Evolutionary conservation across 345 rosid species (phyloP).

Genomic region (Citrus hindsii): DNA sequence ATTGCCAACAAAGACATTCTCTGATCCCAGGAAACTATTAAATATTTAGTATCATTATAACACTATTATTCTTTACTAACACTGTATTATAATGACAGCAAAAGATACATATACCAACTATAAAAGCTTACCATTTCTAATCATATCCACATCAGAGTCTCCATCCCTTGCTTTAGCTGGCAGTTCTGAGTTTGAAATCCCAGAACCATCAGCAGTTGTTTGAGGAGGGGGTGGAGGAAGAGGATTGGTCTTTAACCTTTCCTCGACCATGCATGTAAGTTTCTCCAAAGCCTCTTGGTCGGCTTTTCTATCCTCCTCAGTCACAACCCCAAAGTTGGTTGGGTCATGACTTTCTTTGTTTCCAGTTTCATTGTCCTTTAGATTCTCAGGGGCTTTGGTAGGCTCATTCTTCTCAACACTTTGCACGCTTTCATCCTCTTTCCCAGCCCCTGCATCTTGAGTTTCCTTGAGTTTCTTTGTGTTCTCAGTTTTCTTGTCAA

Average conservation of each 20-base stretch:
- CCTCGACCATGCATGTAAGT: constrained; percentile 66
- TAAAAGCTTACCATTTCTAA: constrained; percentile 48
- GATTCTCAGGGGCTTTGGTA: constrained; percentile 34
- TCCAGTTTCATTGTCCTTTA: constrained; percentile 44
- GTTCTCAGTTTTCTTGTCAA: constrained; percentile 72
- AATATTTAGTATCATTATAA: not conserved
- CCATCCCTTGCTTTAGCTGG: constrained; percentile 61
- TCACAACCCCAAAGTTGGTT: constrained; percentile 69
- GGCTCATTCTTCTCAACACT: constrained; percentile 43
- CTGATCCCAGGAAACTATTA: not conserved
- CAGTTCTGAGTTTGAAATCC: constrained; percentile 43
- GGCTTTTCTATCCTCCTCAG: constrained; percentile 78
- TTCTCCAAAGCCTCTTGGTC: constrained; percentile 73
- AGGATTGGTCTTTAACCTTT: constrained; percentile 79
- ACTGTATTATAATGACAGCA: not conserved
- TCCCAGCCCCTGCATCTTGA: constrained; percentile 40
- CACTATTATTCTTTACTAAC: not conserved
- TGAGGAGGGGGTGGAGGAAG: constrained; percentile 88
- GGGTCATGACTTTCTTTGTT: constrained; percentile 54
- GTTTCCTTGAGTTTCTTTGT: constrained; percentile 58
- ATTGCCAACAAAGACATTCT: not conserved
- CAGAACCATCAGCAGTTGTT: constrained; percentile 47
- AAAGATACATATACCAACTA: not conserved
- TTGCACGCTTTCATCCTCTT: constrained; percentile 38
- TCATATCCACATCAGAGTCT: constrained; percentile 50